These are phyloP conservation scores for Neurospora sp. DNA, from an alignment of 495 filamentous ascomycete genomes.

Conservation along the genomic window DNA sequence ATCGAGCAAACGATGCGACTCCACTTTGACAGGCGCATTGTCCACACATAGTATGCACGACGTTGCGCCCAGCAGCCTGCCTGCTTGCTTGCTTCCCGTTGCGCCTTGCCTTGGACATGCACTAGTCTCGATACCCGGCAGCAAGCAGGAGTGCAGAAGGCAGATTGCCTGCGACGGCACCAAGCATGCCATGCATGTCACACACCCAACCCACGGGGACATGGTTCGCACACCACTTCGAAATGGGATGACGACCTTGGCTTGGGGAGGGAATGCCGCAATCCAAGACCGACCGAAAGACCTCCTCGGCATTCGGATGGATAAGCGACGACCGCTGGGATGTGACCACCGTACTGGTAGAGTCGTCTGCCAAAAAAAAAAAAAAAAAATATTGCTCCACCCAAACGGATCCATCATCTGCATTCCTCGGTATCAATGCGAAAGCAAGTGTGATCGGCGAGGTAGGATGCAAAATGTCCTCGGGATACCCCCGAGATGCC, in stretches of 20 bases:
- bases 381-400: not conserved
- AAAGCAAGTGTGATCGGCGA: not conserved
- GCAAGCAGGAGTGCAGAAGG: not conserved
- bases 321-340: not conserved
- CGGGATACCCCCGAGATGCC: conserved; percentile 18
- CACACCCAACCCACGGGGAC: not conserved
- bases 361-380: not conserved
- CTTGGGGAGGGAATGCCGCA: not conserved
- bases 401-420: not conserved
- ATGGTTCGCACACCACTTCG: not conserved
- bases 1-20: not conserved
- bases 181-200: not conserved
- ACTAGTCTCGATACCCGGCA: not conserved
- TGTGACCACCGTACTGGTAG: not conserved
- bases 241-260: not conserved
- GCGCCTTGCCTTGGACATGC: not conserved
- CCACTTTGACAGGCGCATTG: not conserved
- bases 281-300: not conserved
- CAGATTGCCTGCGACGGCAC: not conserved
- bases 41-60: not conserved
- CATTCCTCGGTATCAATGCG: not conserved
- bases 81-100: not conserved
- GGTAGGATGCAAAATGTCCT: conserved; percentile 2
- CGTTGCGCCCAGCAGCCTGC: not conserved
- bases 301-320: not conserved